These are phyloP conservation scores for Sporopachydermia lactativora DNA, from an alignment of 805 yeast genomes.

Conservation along the genomic window DNA sequence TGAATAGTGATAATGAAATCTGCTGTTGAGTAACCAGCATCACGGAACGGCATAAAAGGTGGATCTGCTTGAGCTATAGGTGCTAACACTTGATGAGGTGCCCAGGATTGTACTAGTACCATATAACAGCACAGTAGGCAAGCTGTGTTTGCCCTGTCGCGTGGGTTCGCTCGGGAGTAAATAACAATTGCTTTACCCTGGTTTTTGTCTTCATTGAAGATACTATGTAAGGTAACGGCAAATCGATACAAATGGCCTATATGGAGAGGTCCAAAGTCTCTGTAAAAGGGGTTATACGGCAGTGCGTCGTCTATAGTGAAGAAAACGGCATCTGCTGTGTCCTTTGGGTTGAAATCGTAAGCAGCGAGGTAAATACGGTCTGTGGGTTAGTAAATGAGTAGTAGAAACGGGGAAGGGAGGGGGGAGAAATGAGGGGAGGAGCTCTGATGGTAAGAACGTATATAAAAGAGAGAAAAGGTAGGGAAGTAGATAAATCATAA, in stretches of 20 bases:
- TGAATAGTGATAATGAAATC: constrained; percentile 90
- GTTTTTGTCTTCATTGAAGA: constrained; percentile 72
- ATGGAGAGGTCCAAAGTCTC: constrained; percentile 94
- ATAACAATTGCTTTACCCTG: constrained; percentile 83
- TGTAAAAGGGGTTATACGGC: constrained; percentile 88
- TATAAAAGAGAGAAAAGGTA: no score
- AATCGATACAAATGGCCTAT: constrained; percentile 87
- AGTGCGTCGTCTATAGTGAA: constrained; percentile 88
- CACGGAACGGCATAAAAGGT: constrained; percentile 90
- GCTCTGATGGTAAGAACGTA: constrained; percentile 5
- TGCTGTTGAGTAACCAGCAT: constrained; percentile 93
- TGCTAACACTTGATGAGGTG: constrained; percentile 94
- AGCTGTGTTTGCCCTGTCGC: constrained; percentile 85
- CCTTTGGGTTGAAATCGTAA: constrained; percentile 64
- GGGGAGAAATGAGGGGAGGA: constrained; percentile 1
- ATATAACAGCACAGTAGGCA: constrained; percentile 88
- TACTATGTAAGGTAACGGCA: constrained; percentile 88
- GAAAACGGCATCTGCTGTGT: constrained; percentile 61
- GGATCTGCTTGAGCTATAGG: constrained; percentile 88
- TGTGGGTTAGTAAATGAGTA: no score
- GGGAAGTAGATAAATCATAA: no score
- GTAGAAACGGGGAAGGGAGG: neutral
- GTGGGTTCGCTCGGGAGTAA: constrained; percentile 71
- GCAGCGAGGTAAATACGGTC: constrained; percentile 81
- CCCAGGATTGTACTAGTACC: constrained; percentile 93